Evolutionary conservation across 2,329 filamentous ascomycete genomes (phyloP), one percentile per base, ranked within the genome.

Genomic region (Trichoderma guizhouense): DNA sequence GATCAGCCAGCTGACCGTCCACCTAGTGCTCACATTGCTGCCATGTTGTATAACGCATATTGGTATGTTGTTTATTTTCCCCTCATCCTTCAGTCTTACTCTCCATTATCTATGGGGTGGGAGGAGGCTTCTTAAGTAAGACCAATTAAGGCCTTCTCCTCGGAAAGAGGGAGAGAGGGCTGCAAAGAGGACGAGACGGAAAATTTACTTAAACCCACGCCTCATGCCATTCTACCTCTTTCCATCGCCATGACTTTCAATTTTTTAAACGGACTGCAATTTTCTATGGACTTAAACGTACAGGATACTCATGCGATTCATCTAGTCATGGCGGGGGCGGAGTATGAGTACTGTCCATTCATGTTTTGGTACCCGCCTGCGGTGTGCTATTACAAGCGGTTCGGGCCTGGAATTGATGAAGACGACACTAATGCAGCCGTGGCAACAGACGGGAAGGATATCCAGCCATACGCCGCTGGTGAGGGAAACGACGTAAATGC

Each of bases 321-420:
- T 30, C 66, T 69, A 69, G 55, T 34, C 39, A 69, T 69, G 67
- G 57, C 39, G 30, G 67, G 55, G 39, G 39, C 67, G 14, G 67
- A 69, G 28, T 62, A 61, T 51, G 67, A 69, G 21, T 62, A 69
- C 67, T 62, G 67, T 30, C 67, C 67, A 18, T 69, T 69, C 21
- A 69, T 69, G 67, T 69, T 69, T 43, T 69, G 67, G 67, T 69
- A 69, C 67, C 67, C 67, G 67, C 67, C 67, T 34, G 67, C 67
- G 28, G 67, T 69, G 39, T 69, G 67, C 57, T 69, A 69, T 21
- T 62, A 62, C 67, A 61, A 69, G 28, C 67, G 57, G 21, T 69
- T 47, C 11, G 67, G 67, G 21, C 57, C 57, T n/a, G 24, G 30
- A 26, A n/a, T 12, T 24, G 65, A 62, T 43, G 57, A 62, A 8